Percentiles rank a stretch among this genome's conserved stretches.
Evolutionary conservation across 2,329 filamentous ascomycete species (phyloP).

Genomic region (Ascocoryne sarcoides): DNA sequence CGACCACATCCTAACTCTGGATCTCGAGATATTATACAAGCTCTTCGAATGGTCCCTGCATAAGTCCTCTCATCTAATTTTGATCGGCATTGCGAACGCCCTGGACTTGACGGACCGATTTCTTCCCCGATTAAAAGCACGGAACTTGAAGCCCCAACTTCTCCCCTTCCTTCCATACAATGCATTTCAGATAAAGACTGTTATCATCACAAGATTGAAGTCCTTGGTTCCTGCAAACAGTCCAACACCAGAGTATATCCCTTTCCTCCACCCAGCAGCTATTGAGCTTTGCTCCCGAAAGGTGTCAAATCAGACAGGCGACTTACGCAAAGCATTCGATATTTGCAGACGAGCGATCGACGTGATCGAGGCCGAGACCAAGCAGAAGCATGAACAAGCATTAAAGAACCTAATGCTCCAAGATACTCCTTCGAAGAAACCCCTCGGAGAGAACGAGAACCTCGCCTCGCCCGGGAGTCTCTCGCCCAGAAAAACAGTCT

Average conservation of each 20-base stretch:
- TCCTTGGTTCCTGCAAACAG: slow-evolving; percentile 55
- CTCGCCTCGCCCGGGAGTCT: slow-evolving; percentile 29
- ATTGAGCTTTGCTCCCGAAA: slow-evolving; percentile 93
- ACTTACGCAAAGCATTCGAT: slow-evolving; percentile 90
- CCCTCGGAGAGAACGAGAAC: slow-evolving; percentile 75
- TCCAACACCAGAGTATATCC: slow-evolving; percentile 52
- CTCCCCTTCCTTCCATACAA: slow-evolving; percentile 92
- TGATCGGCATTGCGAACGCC: slow-evolving; percentile 93
- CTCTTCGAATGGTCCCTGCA: slow-evolving; percentile 96
- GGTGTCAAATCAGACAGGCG: slow-evolving; percentile 86
- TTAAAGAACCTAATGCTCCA: slow-evolving; percentile 45
- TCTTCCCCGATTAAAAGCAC: slow-evolving; percentile 83
- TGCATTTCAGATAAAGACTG: slow-evolving; percentile 74
- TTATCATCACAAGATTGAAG: slow-evolving; percentile 76
- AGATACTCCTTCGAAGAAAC: slow-evolving; percentile 62
- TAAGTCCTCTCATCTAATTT: slow-evolving; percentile 65
- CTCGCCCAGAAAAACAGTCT: slow-evolving; percentile 29
- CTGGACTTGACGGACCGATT: slow-evolving; percentile 93
- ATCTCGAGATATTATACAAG: slow-evolving; percentile 80
- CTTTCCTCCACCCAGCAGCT: slow-evolving; percentile 88
- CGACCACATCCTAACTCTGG: slow-evolving; percentile 82
- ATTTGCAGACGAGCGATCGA: slow-evolving; percentile 86
- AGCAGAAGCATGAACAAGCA: slow-evolving; percentile 59
- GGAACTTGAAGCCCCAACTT: slow-evolving; percentile 81
- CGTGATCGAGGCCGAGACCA: slow-evolving; percentile 76